Evolutionary conservation across 345 rosid species (phyloP).

Genomic region (Eucalyptus marginata): DNA sequence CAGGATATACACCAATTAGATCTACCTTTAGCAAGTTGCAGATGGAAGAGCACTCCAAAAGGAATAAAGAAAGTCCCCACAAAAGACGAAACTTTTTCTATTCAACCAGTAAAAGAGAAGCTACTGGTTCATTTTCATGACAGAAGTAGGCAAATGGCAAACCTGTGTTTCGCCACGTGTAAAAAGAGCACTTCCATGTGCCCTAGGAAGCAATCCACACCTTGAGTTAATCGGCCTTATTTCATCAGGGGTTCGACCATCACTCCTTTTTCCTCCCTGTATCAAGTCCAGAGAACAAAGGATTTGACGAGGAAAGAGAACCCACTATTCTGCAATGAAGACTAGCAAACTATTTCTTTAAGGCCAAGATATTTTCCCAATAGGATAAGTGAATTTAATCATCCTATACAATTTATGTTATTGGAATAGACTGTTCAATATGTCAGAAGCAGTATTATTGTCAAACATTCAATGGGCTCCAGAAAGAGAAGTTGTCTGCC

Average conservation of each 20-base stretch:
- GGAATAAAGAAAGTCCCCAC: neutral
- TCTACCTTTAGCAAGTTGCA: neutral
- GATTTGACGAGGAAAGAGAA: neutral
- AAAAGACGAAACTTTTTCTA: neutral
- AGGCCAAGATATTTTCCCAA: neutral
- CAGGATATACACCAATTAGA: neutral
- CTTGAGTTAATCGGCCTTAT: slow-evolving; percentile 85
- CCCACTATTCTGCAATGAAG: neutral
- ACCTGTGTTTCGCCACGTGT: slow-evolving; percentile 99
- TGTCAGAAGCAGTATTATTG: neutral
- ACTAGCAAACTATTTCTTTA: neutral
- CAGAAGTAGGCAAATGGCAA: neutral
- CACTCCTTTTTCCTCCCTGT: slow-evolving; percentile 95
- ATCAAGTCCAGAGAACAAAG: neutral
- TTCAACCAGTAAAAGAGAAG: neutral
- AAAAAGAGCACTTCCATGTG: slow-evolving; percentile 97
- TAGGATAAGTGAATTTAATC: neutral
- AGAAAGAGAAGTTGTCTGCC: neutral
- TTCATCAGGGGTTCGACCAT: slow-evolving; percentile 69
- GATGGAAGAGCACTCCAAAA: neutral
- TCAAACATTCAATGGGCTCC: neutral
- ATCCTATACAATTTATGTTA: neutral
- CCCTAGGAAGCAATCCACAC: slow-evolving; percentile 93
- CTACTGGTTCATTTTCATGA: neutral
- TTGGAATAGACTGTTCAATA: neutral